A percentile compares a stretch with the other conserved stretches of the same genome.
Evolutionary conservation across 192 early-diverging fungal genomes (phyloP).

Genomic region (Coemansia sp.): DNA sequence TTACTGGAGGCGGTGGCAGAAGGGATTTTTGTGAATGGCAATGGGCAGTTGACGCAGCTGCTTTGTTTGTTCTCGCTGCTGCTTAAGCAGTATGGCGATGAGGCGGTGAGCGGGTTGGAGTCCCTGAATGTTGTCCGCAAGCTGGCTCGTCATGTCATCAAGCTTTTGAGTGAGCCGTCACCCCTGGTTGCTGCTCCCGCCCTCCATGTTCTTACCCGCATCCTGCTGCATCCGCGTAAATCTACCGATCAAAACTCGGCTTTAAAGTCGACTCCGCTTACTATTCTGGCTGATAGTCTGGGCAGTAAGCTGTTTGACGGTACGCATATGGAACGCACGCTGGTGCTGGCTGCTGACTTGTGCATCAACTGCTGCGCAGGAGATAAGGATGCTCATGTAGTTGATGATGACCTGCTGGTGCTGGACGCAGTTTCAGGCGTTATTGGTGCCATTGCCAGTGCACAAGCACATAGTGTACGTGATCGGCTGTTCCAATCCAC

Average conservation of each 20-base stretch:
- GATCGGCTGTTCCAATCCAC: conserved; percentile 13
- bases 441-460: conserved; percentile 9
- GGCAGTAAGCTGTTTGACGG: conserved; percentile 44
- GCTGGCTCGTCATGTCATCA: conserved; percentile 32
- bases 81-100: conserved; percentile 6
- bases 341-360: conserved; percentile 29
- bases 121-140: conserved; percentile 7
- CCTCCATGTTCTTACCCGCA: conserved; percentile 26
- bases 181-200: conserved; percentile 34
- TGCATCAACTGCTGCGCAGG: conserved; percentile 30
- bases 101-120: conserved; percentile 4
- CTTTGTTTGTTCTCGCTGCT: conserved; percentile 32
- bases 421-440: conserved; percentile 21
- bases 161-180: conserved; percentile 27
- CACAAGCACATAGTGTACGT: not conserved
- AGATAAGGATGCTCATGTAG: not conserved
- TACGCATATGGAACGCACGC: conserved; percentile 29
- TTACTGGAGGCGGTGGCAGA: too few relatives aligned
- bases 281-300: conserved; percentile 15
- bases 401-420: conserved; percentile 20
- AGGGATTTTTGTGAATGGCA: too few relatives aligned
- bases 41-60: not conserved
- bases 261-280: conserved; percentile 5
- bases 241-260: too few relatives aligned
- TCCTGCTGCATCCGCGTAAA: conserved; percentile 20